These are phyloP conservation scores for Cordyceps cicadae DNA, from an alignment of 2,329 filamentous ascomycete genomes.

Conservation along the genomic window DNA sequence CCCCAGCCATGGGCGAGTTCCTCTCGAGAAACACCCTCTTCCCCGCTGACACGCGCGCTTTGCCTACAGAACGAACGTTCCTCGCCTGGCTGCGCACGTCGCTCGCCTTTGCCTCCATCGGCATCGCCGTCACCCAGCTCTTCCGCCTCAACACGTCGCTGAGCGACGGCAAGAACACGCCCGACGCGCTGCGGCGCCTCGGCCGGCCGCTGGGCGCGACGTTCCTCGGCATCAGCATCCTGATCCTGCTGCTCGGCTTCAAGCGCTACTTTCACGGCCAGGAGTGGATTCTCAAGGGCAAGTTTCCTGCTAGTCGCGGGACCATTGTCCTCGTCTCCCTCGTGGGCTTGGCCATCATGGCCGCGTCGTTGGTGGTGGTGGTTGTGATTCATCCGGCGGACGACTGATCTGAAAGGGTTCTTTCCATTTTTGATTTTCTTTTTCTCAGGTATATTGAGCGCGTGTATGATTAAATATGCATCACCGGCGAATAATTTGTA, in stretches of 20 bases:
- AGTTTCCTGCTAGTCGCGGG: constrained; percentile 70
- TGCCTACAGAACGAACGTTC: constrained; percentile 65
- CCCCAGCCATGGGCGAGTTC: too few relatives aligned
- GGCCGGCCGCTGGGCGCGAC: constrained; percentile 69
- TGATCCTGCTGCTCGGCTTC: constrained; percentile 69
- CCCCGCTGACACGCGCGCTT: too few relatives aligned
- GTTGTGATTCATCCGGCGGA: constrained; percentile 41
- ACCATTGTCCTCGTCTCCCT: constrained; percentile 63
- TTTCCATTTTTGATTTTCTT: neutral
- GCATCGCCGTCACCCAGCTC: constrained; percentile 75
- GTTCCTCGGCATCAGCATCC: constrained; percentile 66
- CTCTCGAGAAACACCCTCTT: too few relatives aligned
- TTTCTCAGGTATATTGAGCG: neutral
- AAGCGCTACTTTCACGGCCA: constrained; percentile 71
- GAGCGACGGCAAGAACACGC: constrained; percentile 25
- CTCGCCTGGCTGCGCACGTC: constrained; percentile 79
- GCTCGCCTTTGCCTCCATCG: constrained; percentile 72
- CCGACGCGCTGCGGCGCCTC: constrained; percentile 46
- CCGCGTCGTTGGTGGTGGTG: constrained; percentile 51
- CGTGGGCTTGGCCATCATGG: constrained; percentile 56
- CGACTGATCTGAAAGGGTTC: neutral
- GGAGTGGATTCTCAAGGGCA: constrained; percentile 70
- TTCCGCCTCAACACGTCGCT: constrained; percentile 72
- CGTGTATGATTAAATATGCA: neutral
- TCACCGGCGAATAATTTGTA: neutral